Base-by-base conservation (phyloP, 1,139 yeast species). In the Spencermartinsiella ligniputridi region DNA sequence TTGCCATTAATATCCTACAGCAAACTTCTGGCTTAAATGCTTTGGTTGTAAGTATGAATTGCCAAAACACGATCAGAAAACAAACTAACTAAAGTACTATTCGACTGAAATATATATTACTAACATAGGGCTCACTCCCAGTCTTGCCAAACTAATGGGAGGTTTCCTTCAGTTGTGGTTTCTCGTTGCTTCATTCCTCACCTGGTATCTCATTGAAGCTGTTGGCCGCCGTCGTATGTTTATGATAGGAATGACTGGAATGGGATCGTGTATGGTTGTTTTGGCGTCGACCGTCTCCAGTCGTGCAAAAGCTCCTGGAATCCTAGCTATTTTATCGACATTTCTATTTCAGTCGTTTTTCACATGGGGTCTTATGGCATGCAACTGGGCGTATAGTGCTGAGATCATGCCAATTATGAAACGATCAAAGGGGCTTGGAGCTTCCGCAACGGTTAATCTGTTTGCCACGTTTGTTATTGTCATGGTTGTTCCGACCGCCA, bases 341-440 rank as follows among this genome's bases (percentile, higher is more conserved):
- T 40, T 40, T 18, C 12, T 32, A 6, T 40, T 29, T 22, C 27
- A 40, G 12, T 22, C 25, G 6, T 45, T 43, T 24, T 37, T 37
- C 24, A 29, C 48, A 16, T 24, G 32, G 30, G 48, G 48, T 2
- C 41, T 45, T 38, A 25, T 45, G 30, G 48, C 42, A 2, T 34
- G 20, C 20, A 37, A 34, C 8, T 45, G 48, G 48, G 15, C 37
- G 3, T 77, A 77, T 63, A 81, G 81, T 40, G 78, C 83, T 39
- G 84, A 79, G 64, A 74, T 78, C 47, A 72, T 76, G 56, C 81
- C 83, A 9, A 69, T 76, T 57, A 70, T 74, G 58, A 72, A 79
- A 12, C 35, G 41, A 60, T 70, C 80, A 41, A 49, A 69, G 59
- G 61, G 79, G 67, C 57, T 58, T 64, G 76, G 83, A 20, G 66